A percentile compares a stretch with the other conserved stretches of the same genome.
phyloP scores from a whole-genome alignment of 2,329 filamentous ascomycete genomes.

The Fusarium buharicum region DNA sequence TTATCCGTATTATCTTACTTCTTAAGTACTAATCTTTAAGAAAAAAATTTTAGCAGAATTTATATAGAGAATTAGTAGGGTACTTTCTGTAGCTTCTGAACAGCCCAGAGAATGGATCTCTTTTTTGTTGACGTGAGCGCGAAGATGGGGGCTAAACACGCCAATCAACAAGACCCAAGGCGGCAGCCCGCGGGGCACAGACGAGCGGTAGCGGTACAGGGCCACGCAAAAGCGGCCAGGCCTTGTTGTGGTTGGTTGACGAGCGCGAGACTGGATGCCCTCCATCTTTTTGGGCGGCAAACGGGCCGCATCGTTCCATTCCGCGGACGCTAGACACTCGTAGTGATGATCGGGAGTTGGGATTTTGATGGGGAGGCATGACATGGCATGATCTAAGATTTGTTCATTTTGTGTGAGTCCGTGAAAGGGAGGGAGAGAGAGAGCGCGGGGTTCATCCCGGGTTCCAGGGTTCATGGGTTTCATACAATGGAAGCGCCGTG shows the following conservation, averaged over 20 bases:
- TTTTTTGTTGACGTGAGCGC: too few species aligned
- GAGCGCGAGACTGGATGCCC: slow-evolving; percentile 29
- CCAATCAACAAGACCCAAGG: slow-evolving; percentile 38
- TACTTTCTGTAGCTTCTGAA: too few species aligned
- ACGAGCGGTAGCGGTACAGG: slow-evolving; percentile 32
- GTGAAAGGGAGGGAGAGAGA: too few species aligned
- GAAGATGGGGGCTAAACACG: slow-evolving; percentile 36
- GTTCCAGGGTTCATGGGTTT: slow-evolving; percentile 15
- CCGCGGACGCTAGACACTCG: slow-evolving; percentile 23
- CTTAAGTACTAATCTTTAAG: too few species aligned
- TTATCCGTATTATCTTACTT: too few species aligned
- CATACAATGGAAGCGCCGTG: slow-evolving; percentile 18
- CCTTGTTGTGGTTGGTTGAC: slow-evolving; percentile 33
- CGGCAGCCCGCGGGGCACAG: slow-evolving; percentile 37
- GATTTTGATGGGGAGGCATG: slow-evolving; percentile 4
- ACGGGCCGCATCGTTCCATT: slow-evolving; percentile 37
- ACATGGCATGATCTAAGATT: slow-evolving; percentile 39
- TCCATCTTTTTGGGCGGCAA: slow-evolving; percentile 36
- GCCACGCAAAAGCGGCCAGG: slow-evolving; percentile 25
- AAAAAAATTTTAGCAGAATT: too few species aligned
- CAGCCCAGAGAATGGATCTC: too few species aligned
- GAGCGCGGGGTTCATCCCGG: slow-evolving; percentile 6
- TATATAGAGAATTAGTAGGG: too few species aligned
- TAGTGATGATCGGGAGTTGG: slow-evolving; percentile 9
- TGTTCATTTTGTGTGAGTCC: background rate